phyloP scores from a whole-genome alignment of 208 protist genomes.

The Naegleria fowleri region DNA sequence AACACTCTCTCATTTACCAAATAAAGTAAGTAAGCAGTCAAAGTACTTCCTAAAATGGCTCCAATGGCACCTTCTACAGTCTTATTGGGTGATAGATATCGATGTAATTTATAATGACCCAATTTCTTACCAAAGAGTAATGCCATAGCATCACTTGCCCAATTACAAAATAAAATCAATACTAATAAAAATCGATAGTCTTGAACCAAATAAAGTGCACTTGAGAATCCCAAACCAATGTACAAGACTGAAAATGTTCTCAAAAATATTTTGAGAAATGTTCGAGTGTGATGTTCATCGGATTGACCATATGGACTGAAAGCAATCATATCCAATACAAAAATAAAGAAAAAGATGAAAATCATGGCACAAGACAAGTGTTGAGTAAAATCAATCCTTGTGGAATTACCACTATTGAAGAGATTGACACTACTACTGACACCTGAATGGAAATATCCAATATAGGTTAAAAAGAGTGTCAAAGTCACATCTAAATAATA shows the following conservation, averaged over 20 bases:
- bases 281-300: neutral
- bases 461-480: neutral
- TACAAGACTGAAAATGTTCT: neutral
- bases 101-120: constrained; percentile 43
- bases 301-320: neutral
- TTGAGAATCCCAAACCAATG: neutral
- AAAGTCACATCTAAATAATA: neutral
- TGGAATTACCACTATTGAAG: too few species aligned
- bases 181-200: neutral
- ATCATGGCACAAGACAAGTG: neutral
- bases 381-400: neutral
- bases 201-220: neutral
- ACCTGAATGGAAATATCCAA: neutral
- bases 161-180: constrained; percentile 15
- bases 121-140: constrained; percentile 3
- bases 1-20: neutral
- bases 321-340: neutral
- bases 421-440: too few species aligned
- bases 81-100: constrained; percentile 73
- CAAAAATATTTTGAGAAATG: neutral
- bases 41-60: constrained; percentile 48
- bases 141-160: constrained; percentile 21
- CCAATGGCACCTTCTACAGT: constrained; percentile 66
- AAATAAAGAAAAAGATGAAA: neutral
- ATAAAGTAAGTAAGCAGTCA: constrained; percentile 25